Conservation (phyloP, 371 early-diverging fungal species). For the Apophysomyces variabilis region DNA sequence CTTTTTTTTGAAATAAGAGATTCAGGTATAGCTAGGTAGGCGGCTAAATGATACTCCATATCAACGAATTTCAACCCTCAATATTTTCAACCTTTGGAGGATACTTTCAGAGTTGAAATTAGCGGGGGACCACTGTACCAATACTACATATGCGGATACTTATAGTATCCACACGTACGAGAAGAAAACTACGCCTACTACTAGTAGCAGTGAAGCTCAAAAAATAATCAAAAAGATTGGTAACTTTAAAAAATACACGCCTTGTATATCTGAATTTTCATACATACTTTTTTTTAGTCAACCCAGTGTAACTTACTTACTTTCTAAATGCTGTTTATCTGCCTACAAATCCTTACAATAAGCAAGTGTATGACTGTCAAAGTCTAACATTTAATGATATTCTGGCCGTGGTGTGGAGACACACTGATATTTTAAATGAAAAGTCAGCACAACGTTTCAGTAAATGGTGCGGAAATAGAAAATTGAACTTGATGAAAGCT, state of each 20-base stretch:
- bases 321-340: not conserved
- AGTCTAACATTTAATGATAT: slow-evolving; percentile 2
- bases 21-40: too few relatives aligned
- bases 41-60: too few relatives aligned
- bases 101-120: too few relatives aligned
- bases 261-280: not conserved
- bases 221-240: not conserved
- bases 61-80: too few relatives aligned
- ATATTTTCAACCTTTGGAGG: too few relatives aligned
- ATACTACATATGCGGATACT: not conserved
- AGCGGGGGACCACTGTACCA: not conserved
- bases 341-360: not conserved
- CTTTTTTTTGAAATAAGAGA: too few relatives aligned
- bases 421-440: slow-evolving; percentile 7
- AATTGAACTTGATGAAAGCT: slow-evolving; percentile 13
- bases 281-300: slow-evolving; percentile 6
- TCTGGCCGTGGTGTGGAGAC: not conserved
- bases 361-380: slow-evolving; percentile 1
- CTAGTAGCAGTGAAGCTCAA: not conserved
- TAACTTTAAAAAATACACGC: not conserved
- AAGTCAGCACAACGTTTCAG: too few relatives aligned
- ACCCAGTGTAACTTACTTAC: slow-evolving; percentile 7
- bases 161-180: not conserved
- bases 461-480: too few relatives aligned
- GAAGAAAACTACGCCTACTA: slow-evolving; percentile 6